Percentiles rank a stretch among this genome's conserved stretches.
phyloP scores from a whole-genome alignment of 2,329 filamentous ascomycete genomes.

The Exserohilum turcica region DNA sequence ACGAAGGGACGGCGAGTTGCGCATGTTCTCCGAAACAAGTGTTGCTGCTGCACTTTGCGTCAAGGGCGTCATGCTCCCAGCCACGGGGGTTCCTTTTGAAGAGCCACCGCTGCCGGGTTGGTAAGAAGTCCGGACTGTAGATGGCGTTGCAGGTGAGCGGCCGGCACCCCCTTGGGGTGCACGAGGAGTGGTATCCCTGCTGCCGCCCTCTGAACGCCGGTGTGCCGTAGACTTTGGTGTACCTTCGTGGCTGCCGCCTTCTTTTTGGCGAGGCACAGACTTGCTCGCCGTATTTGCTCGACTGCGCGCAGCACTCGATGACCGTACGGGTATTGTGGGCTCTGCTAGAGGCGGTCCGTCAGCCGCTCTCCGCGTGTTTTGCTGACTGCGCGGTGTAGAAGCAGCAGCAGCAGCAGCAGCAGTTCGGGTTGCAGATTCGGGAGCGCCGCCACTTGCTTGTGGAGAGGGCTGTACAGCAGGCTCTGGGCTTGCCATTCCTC shows the following conservation, averaged over 20 bases:
- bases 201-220: slow-evolving; percentile 31
- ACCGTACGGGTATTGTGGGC: slow-evolving; percentile 24
- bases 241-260: slow-evolving; percentile 30
- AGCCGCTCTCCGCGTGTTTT: slow-evolving; percentile 30
- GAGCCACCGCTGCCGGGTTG: slow-evolving; percentile 38
- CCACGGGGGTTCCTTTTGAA: slow-evolving; percentile 31
- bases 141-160: slow-evolving; percentile 42
- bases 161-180: slow-evolving; percentile 36
- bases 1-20: slow-evolving; percentile 36
- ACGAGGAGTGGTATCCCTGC: slow-evolving; percentile 43
- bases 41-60: slow-evolving; percentile 39
- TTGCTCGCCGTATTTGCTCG: slow-evolving; percentile 38
- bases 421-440: slow-evolving; percentile 13
- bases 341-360: slow-evolving; percentile 34
- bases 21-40: slow-evolving; percentile 33
- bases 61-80: slow-evolving; percentile 32
- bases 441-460: slow-evolving; percentile 18
- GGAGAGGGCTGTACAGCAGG: slow-evolving; percentile 22
- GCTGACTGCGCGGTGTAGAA: slow-evolving; percentile 31
- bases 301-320: slow-evolving; percentile 30
- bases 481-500: slow-evolving; percentile 39
- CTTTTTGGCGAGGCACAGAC: slow-evolving; percentile 26
- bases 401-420: slow-evolving; percentile 14
- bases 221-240: slow-evolving; percentile 35
- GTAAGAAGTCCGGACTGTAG: slow-evolving; percentile 38